phyloP scores from a whole-genome alignment of 106 monocot genomes.

The Platanthera guangdongensis region DNA sequence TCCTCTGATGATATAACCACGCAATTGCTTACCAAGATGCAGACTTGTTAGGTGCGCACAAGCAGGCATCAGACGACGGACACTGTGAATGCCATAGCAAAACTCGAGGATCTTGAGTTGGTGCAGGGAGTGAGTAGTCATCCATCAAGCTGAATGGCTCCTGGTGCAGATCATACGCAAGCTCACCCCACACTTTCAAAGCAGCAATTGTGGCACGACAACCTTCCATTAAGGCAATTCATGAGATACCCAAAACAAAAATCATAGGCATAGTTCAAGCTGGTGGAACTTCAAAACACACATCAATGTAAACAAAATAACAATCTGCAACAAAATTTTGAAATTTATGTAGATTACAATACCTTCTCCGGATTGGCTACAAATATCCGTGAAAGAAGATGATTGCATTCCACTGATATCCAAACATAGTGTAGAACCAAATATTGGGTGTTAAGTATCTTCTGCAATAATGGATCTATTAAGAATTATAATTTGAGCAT shows the following conservation, averaged over 20 bases:
- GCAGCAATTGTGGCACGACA: no score
- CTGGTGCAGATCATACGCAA: no score
- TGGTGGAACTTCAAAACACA: no score
- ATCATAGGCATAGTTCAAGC: no score
- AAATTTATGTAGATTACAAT: not conserved
- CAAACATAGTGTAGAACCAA: slow-evolving; percentile 56
- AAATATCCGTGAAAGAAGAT: slow-evolving; percentile 51
- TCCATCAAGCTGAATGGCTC: slow-evolving; percentile 25
- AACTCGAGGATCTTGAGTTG: slow-evolving; percentile 13
- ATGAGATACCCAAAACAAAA: no score
- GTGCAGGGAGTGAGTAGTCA: slow-evolving; percentile 26
- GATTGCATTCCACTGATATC: slow-evolving; percentile 49
- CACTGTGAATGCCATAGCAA: slow-evolving; percentile 10
- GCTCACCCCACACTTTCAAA: no score
- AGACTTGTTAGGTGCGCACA: slow-evolving; percentile 66
- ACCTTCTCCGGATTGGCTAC: slow-evolving; percentile 51
- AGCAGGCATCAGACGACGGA: slow-evolving; percentile 53
- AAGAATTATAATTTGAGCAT: no score
- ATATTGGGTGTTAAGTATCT: slow-evolving; percentile 59
- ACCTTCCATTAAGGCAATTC: no score
- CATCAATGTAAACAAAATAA: no score
- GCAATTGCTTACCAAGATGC: slow-evolving; percentile 68
- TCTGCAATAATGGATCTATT: slow-evolving; percentile 22
- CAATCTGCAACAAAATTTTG: no score
- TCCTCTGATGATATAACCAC: slow-evolving; percentile 47